Evolutionary conservation across 495 filamentous ascomycete genomes (phyloP).

Genomic region (Hypoxylon crocopeplum): DNA sequence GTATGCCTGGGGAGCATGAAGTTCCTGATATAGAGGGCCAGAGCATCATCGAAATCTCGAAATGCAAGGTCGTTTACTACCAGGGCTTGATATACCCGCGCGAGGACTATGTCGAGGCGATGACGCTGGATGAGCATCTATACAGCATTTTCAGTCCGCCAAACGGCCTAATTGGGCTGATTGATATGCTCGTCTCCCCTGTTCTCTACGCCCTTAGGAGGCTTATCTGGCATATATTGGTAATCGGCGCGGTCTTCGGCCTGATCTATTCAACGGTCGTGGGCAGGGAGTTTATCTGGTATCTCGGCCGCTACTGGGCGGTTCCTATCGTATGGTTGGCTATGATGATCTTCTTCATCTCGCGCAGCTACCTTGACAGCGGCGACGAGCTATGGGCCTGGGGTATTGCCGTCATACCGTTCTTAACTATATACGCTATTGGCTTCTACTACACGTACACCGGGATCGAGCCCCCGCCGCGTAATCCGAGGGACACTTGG

Average conservation of each 20-base stretch:
- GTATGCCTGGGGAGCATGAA: not conserved
- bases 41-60: slow-evolving; percentile 32
- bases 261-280: not conserved
- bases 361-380: not conserved
- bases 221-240: slow-evolving; percentile 12
- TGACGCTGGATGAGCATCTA: slow-evolving; percentile 28
- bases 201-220: not conserved
- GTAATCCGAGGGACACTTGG: not conserved
- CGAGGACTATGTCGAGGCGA: not conserved
- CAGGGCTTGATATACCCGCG: slow-evolving; percentile 35
- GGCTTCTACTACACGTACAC: not conserved
- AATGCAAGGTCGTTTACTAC: slow-evolving; percentile 47
- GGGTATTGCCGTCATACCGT: not conserved
- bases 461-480: not conserved
- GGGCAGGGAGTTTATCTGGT: not conserved
- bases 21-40: slow-evolving; percentile 30
- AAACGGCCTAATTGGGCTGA: not conserved
- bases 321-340: not conserved
- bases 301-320: not conserved
- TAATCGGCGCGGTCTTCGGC: not conserved
- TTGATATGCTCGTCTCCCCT: not conserved
- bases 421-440: not conserved
- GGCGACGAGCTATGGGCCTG: not conserved
- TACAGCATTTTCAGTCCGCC: not conserved
- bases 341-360: not conserved